Conservation (phyloP, 2,329 filamentous ascomycete species). For the Cadophora malorum region DNA sequence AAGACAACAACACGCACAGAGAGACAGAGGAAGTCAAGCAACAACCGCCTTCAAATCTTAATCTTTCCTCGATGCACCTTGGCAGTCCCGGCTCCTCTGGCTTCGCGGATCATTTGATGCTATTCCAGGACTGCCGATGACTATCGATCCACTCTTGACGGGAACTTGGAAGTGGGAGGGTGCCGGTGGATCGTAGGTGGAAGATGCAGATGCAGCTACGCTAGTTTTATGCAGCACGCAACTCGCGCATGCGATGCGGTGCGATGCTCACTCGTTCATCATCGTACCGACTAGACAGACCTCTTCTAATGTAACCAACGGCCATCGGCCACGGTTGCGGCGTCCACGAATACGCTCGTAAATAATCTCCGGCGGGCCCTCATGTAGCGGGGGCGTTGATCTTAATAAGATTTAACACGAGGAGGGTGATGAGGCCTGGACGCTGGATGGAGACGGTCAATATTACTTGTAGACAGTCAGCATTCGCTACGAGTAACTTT, state of each 20-base stretch:
- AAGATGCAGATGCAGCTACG: background rate
- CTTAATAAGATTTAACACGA: slow-evolving; percentile 20
- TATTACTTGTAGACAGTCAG: background rate
- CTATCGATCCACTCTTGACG: slow-evolving; percentile 5
- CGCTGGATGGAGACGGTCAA: background rate
- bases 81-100: slow-evolving; percentile 8
- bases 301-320: background rate
- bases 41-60: background rate
- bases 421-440: slow-evolving; percentile 2
- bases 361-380: slow-evolving; percentile 20
- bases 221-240: slow-evolving; percentile 6
- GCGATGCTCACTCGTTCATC: background rate
- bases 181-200: background rate
- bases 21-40: background rate
- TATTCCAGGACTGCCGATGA: slow-evolving; percentile 16
- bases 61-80: background rate
- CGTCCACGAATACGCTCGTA: slow-evolving; percentile 9
- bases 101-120: slow-evolving; percentile 8
- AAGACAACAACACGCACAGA: background rate
- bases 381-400: slow-evolving; percentile 8
- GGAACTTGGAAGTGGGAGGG: background rate
- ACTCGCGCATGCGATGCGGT: background rate
- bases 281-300: background rate
- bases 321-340: slow-evolving; percentile 15
- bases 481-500: background rate